Evolutionary conservation across 352 stramenopile species (phyloP).

Genomic region (Pythium aphanidermatum): DNA sequence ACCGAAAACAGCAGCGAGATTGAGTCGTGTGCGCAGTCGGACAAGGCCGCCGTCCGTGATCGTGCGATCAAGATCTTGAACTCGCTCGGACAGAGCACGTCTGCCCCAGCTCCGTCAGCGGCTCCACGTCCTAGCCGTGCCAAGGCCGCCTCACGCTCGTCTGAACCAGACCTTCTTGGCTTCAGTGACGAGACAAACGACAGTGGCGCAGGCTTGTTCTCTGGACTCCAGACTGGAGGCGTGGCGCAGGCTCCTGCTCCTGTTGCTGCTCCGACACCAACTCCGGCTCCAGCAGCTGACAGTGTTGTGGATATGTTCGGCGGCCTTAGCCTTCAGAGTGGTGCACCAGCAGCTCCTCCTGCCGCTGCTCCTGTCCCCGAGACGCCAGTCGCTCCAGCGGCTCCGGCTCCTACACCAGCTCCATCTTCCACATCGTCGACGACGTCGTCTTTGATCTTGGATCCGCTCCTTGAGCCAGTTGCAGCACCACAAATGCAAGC

Average conservation of each 20-base stretch:
- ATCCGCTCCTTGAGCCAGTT: conserved; percentile 66
- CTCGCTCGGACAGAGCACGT: conserved; percentile 41
- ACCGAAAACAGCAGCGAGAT: conserved; percentile 73
- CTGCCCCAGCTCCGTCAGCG: conserved; percentile 17
- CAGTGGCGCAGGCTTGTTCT: conserved; percentile 42
- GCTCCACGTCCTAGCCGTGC: conserved; percentile 14
- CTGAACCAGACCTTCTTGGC: conserved; percentile 63
- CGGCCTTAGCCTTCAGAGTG: conserved; percentile 53
- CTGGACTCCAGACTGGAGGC: conserved; percentile 42
- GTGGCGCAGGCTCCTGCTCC: conserved; percentile 6
- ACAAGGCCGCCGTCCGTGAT: conserved; percentile 74
- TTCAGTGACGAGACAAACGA: conserved; percentile 43
- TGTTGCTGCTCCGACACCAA: not conserved
- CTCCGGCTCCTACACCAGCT: conserved; percentile 3
- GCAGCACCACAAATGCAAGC: conserved; percentile 10
- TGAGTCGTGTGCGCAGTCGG: conserved; percentile 57
- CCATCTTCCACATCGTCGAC: conserved; percentile 8
- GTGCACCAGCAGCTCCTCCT: conserved; percentile 23
- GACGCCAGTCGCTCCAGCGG: not conserved
- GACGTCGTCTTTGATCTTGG: conserved; percentile 49
- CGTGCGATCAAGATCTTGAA: conserved; percentile 72
- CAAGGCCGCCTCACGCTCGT: conserved; percentile 15
- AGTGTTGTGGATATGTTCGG: conserved; percentile 66
- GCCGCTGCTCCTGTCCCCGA: conserved; percentile 16
- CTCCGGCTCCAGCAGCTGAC: conserved; percentile 1